These are phyloP conservation scores for Bipolaris sorokiniana DNA, from an alignment of 2,329 filamentous ascomycete species.

Conservation along the genomic window DNA sequence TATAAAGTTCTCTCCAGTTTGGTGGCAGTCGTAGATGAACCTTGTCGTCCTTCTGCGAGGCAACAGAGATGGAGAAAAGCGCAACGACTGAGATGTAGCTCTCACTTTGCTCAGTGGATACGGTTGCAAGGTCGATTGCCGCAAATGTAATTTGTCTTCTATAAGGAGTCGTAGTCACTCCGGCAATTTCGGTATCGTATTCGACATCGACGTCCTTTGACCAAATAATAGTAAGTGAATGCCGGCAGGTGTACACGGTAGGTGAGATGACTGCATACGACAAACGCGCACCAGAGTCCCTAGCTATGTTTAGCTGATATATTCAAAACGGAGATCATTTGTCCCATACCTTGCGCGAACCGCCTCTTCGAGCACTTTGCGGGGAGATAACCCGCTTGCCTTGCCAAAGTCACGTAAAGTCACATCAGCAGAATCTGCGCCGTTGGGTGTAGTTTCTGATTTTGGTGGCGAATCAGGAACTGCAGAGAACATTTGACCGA, in stretches of 20 bases:
- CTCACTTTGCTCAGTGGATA: constrained; percentile 81
- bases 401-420: constrained; percentile 84
- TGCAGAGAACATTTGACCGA: constrained; percentile 64
- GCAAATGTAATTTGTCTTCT: constrained; percentile 64
- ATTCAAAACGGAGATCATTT: neutral
- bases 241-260: constrained; percentile 75
- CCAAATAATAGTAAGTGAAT: constrained; percentile 78
- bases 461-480: constrained; percentile 54
- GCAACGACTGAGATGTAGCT: constrained; percentile 81
- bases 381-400: constrained; percentile 76
- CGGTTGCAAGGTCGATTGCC: constrained; percentile 76
- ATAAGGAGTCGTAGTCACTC: constrained; percentile 54
- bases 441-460: constrained; percentile 20
- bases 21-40: constrained; percentile 77
- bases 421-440: constrained; percentile 57
- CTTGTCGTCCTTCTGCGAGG: constrained; percentile 85
- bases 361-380: constrained; percentile 81
- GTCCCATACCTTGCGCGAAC: constrained; percentile 72
- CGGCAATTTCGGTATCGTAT: constrained; percentile 51
- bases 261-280: constrained; percentile 73
- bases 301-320: constrained; percentile 37
- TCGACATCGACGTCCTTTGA: constrained; percentile 70
- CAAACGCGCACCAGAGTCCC: constrained; percentile 73
- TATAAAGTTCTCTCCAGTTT: constrained; percentile 84
- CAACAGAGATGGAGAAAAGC: constrained; percentile 79